These are phyloP conservation scores for Debaryomyces singareniensis DNA, from an alignment of 1,139 yeast genomes.

Conservation along the genomic window DNA sequence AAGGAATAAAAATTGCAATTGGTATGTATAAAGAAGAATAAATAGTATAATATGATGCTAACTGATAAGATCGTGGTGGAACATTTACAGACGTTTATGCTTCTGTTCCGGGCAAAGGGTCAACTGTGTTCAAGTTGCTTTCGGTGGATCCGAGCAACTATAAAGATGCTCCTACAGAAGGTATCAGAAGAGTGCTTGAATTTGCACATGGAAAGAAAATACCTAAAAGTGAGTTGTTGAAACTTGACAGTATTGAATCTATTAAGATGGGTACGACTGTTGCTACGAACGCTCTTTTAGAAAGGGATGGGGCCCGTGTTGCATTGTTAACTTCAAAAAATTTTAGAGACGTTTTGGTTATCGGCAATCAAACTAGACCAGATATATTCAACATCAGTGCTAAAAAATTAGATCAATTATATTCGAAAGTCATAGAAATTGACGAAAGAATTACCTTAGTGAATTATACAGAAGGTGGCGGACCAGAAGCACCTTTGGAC, in stretches of 20 bases:
- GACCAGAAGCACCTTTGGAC: background rate
- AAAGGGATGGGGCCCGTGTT: conserved; percentile 36
- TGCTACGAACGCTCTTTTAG: conserved; percentile 45
- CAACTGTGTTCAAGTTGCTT: conserved; percentile 9
- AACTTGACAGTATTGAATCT: conserved; percentile 2
- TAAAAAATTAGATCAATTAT: conserved; percentile 15
- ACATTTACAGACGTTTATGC: conserved; percentile 11
- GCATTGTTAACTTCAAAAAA: conserved; percentile 38
- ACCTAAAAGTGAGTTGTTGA: conserved; percentile 4
- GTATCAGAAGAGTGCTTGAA: conserved; percentile 11
- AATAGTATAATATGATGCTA: background rate
- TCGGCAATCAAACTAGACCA: conserved; percentile 20
- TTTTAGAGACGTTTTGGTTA: conserved; percentile 26
- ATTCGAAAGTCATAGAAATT: conserved; percentile 10
- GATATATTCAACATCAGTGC: conserved; percentile 15
- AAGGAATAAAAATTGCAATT: conserved; percentile 3
- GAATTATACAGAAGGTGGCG: conserved; percentile 21
- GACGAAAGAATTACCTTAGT: conserved; percentile 13
- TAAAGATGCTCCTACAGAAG: conserved; percentile 11
- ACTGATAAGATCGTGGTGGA: conserved; percentile 10
- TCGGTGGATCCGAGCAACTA: conserved; percentile 11
- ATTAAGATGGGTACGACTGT: conserved; percentile 71
- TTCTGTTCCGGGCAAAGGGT: conserved; percentile 6
- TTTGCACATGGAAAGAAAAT: conserved; percentile 3
- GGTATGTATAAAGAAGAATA: conserved; percentile 2